phyloP scores from a whole-genome alignment of 148 eudicot genomes.

The Talinum fruticosum region DNA sequence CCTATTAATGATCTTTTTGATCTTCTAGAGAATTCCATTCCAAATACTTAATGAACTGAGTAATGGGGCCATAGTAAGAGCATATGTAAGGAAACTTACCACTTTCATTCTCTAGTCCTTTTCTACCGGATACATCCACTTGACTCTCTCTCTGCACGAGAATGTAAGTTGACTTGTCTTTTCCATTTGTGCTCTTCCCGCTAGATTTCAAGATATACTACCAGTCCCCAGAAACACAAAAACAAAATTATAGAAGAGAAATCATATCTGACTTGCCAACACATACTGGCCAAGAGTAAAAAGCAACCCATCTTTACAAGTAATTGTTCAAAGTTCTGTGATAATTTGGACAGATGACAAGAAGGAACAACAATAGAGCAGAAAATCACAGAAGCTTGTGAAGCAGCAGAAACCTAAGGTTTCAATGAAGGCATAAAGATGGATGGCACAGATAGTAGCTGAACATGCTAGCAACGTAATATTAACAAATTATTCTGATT shows the following conservation, averaged over 20 bases:
- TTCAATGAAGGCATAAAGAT: neutral
- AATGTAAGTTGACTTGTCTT: conserved; percentile 55
- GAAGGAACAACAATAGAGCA: neutral
- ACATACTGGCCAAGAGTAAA: neutral
- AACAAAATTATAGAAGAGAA: neutral
- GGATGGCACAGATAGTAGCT: neutral
- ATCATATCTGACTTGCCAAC: conserved; percentile 1
- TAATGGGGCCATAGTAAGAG: conserved; percentile 2
- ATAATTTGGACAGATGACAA: neutral
- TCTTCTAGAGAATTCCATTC: neutral
- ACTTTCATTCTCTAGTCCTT: conserved; percentile 39
- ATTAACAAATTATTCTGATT: neutral
- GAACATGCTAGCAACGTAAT: neutral
- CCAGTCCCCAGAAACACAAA: conserved; percentile 8
- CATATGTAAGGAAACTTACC: conserved; percentile 36
- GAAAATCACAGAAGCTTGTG: neutral
- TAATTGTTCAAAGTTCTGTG: neutral
- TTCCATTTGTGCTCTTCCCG: conserved; percentile 56
- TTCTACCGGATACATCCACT: conserved; percentile 36
- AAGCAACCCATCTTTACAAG: neutral
- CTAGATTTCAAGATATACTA: conserved; percentile 72
- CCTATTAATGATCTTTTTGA: neutral
- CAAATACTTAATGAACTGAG: neutral
- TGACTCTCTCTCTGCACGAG: conserved; percentile 50
- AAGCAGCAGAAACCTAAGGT: neutral